phyloP scores from a whole-genome alignment of 192 early-diverging fungal genomes.

The Pilobolus umbonatus region DNA sequence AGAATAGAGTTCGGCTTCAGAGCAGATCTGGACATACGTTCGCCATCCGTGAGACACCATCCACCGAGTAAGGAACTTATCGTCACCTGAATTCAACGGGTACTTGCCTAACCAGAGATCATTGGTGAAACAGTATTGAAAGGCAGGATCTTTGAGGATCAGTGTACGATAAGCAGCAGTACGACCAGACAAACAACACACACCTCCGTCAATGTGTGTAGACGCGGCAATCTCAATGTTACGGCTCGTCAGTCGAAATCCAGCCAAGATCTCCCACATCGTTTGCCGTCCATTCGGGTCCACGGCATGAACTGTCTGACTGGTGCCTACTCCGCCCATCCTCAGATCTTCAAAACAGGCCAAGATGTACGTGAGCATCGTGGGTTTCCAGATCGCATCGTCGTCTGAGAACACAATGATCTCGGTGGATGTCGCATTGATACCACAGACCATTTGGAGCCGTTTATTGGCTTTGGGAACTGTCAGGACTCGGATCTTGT shows the following conservation, averaged over 20 bases:
- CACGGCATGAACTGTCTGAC: conserved; percentile 55
- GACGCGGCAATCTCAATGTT: conserved; percentile 72
- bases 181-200: conserved; percentile 68
- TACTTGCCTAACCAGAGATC: conserved; percentile 71
- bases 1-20: conserved; percentile 60
- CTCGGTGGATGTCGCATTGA: conserved; percentile 57
- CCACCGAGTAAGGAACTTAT: conserved; percentile 74
- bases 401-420: conserved; percentile 69
- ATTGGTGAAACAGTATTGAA: conserved; percentile 67
- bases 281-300: conserved; percentile 52
- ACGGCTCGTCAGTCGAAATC: conserved; percentile 63
- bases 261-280: conserved; percentile 68
- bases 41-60: conserved; percentile 66
- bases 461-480: conserved; percentile 60
- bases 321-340: conserved; percentile 69
- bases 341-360: conserved; percentile 67
- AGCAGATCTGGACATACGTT: conserved; percentile 63
- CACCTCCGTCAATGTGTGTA: conserved; percentile 70
- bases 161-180: conserved; percentile 67
- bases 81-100: conserved; percentile 69
- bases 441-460: conserved; percentile 65
- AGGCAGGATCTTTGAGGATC: conserved; percentile 66
- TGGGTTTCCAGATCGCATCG: conserved; percentile 65
- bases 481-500: conserved; percentile 48
- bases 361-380: conserved; percentile 58